These are phyloP conservation scores for Decorospora gaudefroyi DNA, from an alignment of 2,329 filamentous ascomycete species.

Conservation along the genomic window DNA sequence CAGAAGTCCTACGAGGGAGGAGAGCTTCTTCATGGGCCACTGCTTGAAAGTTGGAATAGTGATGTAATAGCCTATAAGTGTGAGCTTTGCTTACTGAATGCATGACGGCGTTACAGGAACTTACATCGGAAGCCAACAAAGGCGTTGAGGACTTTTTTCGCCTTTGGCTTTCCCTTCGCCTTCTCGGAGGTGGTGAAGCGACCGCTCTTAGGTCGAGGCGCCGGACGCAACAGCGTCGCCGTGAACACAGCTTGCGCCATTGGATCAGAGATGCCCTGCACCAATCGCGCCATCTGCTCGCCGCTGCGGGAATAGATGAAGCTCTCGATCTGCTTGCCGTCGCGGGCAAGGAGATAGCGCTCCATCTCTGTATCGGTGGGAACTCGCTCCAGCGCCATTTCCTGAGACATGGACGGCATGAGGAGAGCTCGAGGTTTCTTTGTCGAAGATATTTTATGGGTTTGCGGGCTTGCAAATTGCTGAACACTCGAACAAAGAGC, in stretches of 20 bases:
- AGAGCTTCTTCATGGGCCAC: conserved; percentile 59
- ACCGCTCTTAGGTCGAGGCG: conserved; percentile 5
- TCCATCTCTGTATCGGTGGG: conserved; percentile 23
- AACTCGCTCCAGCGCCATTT: conserved; percentile 7
- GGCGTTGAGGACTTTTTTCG: conserved; percentile 42
- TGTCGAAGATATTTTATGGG: neutral
- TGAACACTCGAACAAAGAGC: conserved; percentile 5
- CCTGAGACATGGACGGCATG: neutral
- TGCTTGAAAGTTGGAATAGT: conserved; percentile 50
- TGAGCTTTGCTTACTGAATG: conserved; percentile 33
- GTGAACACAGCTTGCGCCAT: conserved; percentile 23
- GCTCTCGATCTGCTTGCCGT: conserved; percentile 18
- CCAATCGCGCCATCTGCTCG: conserved; percentile 23
- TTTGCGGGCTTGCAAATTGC: conserved; percentile 1
- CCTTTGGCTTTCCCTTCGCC: conserved; percentile 29
- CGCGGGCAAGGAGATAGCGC: conserved; percentile 19
- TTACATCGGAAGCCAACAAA: conserved; percentile 47
- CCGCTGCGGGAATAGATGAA: conserved; percentile 23
- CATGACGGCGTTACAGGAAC: conserved; percentile 5
- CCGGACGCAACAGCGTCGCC: conserved; percentile 10
- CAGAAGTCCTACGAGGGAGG: conserved; percentile 54
- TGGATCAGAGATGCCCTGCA: conserved; percentile 20
- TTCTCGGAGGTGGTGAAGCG: conserved; percentile 12
- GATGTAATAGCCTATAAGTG: conserved; percentile 49
- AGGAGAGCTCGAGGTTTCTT: neutral